Conservation (phyloP, 78 protist genomes). For the Dictyostelium capitatum region DNA sequence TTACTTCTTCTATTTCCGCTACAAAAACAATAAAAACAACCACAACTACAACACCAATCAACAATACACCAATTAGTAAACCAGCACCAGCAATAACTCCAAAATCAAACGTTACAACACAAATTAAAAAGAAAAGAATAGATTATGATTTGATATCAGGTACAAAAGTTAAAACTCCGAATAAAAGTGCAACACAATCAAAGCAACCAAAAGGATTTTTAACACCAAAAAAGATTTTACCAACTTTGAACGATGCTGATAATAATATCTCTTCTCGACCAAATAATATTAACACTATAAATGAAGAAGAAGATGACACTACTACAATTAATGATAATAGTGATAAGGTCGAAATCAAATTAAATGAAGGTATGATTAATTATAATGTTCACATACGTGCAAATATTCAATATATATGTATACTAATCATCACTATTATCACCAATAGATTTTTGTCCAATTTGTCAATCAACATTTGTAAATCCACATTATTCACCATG, state of each 20-base stretch:
- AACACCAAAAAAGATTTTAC: constrained; percentile 8
- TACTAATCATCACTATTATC: no score
- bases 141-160: constrained; percentile 47
- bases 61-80: background rate
- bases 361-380: no score
- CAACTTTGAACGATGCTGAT: background rate
- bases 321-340: background rate
- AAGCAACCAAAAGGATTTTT: constrained; percentile 29
- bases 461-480: constrained; percentile 30
- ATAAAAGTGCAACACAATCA: background rate
- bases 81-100: background rate
- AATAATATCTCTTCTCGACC: background rate
- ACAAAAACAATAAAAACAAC: background rate
- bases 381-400: no score
- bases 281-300: background rate
- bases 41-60: background rate
- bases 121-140: constrained; percentile 3
- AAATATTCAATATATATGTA: no score
- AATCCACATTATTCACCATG: constrained; percentile 51
- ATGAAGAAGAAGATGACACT: background rate
- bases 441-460: constrained; percentile 68
- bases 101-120: background rate
- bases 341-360: no score
- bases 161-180: constrained; percentile 3
- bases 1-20: background rate